These are phyloP conservation scores for Pichia inconspicua DNA, from an alignment of 1,139 yeast species.

Conservation along the genomic window DNA sequence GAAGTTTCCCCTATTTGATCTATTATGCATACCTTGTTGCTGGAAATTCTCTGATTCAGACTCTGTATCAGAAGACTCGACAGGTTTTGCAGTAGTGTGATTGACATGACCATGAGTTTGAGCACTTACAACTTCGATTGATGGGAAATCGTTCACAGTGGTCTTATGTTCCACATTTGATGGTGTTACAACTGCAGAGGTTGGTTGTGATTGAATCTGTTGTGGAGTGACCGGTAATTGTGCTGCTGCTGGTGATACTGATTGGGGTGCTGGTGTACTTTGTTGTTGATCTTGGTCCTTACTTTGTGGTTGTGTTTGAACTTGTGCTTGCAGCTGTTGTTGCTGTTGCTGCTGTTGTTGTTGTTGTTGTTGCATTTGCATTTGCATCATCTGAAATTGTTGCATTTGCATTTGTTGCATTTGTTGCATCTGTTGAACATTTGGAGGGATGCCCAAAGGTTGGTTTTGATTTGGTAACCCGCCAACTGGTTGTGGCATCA, in stretches of 20 bases:
- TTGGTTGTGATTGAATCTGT: background rate
- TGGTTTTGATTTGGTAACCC: constrained; percentile 4
- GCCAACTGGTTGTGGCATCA: constrained; percentile 19
- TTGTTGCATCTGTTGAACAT: constrained; percentile 11
- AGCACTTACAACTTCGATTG: constrained; percentile 15
- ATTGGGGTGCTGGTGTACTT: constrained; percentile 3
- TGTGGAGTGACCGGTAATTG: background rate
- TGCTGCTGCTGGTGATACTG: constrained; percentile 1
- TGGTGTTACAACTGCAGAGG: background rate
- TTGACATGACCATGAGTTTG: constrained; percentile 11
- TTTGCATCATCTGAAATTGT: constrained; percentile 17
- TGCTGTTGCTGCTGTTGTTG: constrained; percentile 19
- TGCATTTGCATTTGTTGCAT: constrained; percentile 19
- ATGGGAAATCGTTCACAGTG: constrained; percentile 13
- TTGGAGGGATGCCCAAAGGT: constrained; percentile 8
- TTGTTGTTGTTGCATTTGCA: constrained; percentile 17
- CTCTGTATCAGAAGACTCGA: background rate
- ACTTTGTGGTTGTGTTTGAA: constrained; percentile 14
- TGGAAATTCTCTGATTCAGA: background rate
- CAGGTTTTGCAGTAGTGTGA: constrained; percentile 12
- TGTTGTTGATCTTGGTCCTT: constrained; percentile 1
- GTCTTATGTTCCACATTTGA: constrained; percentile 3
- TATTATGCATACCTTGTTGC: constrained; percentile 6
- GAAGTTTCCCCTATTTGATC: constrained; percentile 12
- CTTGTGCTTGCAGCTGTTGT: constrained; percentile 24